Evolutionary conservation across 2,329 filamentous ascomycete genomes (phyloP).

Genomic region (Pyrenochaeta sp.): DNA sequence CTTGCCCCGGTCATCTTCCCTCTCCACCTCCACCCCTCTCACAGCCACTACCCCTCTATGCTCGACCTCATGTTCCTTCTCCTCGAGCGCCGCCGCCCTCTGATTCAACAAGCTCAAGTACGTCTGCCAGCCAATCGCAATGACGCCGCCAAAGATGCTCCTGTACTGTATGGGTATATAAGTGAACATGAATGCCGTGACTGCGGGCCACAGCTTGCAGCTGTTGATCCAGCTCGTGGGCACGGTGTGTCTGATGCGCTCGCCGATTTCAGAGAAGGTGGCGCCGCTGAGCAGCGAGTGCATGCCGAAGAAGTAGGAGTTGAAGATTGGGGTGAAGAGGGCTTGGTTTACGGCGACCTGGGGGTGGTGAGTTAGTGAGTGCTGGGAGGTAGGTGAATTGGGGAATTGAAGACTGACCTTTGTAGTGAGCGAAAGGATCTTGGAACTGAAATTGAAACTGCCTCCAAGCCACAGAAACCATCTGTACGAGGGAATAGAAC

Average conservation of each 20-base stretch:
- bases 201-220: conserved; percentile 85
- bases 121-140: conserved; percentile 91
- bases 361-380: conserved; percentile 4
- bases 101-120: conserved; percentile 85
- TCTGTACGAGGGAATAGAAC: conserved; percentile 78
- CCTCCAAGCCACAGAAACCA: conserved; percentile 84
- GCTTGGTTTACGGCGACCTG: conserved; percentile 77
- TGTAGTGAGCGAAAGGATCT: conserved; percentile 71
- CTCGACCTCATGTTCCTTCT: conserved; percentile 23
- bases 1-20: conserved; percentile 9
- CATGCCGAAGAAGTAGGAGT: conserved; percentile 62
- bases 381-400: background rate
- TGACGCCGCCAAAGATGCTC: conserved; percentile 75
- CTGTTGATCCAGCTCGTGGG: conserved; percentile 79
- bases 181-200: conserved; percentile 87
- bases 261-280: conserved; percentile 67
- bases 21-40: conserved; percentile 1
- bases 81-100: conserved; percentile 68
- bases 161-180: conserved; percentile 81
- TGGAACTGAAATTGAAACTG: conserved; percentile 84
- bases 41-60: conserved; percentile 4
- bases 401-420: conserved; percentile 57
- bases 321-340: conserved; percentile 74
- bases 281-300: conserved; percentile 65
- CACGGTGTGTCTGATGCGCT: conserved; percentile 77